Evolutionary conservation across 2,329 filamentous ascomycete species (phyloP).

Genomic region (Neurospora sp.): DNA sequence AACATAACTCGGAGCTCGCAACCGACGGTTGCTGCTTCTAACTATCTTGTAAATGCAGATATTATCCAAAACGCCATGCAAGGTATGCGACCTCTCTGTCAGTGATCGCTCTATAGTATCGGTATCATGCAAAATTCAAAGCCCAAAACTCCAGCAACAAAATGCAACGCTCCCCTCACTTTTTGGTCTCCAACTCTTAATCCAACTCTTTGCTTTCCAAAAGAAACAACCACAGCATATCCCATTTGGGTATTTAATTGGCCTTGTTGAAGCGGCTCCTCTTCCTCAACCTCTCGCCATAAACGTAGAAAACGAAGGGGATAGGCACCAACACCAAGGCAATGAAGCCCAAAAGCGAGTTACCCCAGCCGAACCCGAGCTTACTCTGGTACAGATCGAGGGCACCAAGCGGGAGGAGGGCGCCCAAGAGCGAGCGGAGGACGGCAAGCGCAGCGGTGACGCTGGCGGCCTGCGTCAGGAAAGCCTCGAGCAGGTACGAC

Average conservation of each 20-base stretch:
- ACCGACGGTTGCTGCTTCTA: neutral
- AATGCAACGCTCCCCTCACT: neutral
- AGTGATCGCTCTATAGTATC: neutral
- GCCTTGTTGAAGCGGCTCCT: conserved; percentile 8
- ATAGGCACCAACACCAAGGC: conserved; percentile 28
- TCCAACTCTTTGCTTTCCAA: neutral
- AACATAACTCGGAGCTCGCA: neutral
- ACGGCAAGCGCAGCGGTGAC: conserved; percentile 30
- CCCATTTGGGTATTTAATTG: neutral
- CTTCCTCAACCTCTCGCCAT: conserved; percentile 26
- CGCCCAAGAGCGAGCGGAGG: conserved; percentile 27
- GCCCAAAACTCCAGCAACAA: neutral
- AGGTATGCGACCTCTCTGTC: neutral
- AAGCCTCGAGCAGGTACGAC: conserved; percentile 53
- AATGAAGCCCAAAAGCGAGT: conserved; percentile 30
- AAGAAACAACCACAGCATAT: too few species aligned
- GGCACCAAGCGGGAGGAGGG: conserved; percentile 29
- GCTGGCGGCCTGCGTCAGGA: conserved; percentile 28
- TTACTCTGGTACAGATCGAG: conserved; percentile 26
- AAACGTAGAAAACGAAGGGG: conserved; percentile 28
- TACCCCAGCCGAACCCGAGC: conserved; percentile 34
- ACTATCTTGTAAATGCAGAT: neutral
- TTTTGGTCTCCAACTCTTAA: neutral
- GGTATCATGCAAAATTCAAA: neutral
- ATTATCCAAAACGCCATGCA: neutral